Percentiles rank a stretch among this genome's conserved stretches.
phyloP scores from a whole-genome alignment of 805 yeast genomes.

The Clavispora vitiphila region DNA sequence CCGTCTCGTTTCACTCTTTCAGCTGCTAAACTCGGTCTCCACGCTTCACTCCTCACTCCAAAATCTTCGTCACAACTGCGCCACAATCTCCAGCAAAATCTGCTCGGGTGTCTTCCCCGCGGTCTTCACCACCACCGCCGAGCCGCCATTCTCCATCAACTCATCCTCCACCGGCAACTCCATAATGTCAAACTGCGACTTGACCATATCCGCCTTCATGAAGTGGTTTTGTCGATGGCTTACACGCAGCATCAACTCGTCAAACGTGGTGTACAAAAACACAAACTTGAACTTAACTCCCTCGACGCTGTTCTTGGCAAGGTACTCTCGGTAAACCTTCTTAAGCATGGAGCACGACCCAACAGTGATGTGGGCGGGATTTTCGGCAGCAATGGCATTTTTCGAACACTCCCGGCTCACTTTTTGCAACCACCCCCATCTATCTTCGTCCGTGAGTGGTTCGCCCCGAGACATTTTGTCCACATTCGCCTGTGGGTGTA shows the following conservation, averaged over 20 bases:
- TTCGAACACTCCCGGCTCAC: slow-evolving; percentile 42
- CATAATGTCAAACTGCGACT: slow-evolving; percentile 70
- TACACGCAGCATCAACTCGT: slow-evolving; percentile 59
- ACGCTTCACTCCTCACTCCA: no score
- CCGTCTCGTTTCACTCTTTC: no score
- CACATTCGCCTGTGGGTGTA: slow-evolving; percentile 68
- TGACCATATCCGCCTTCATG: slow-evolving; percentile 84
- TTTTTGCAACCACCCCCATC: slow-evolving; percentile 81
- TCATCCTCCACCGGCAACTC: slow-evolving; percentile 56
- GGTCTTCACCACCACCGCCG: slow-evolving; percentile 31
- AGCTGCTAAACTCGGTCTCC: no score
- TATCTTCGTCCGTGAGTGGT: slow-evolving; percentile 83
- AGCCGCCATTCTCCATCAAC: slow-evolving; percentile 33
- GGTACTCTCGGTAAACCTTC: slow-evolving; percentile 59
- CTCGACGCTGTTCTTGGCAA: slow-evolving; percentile 34
- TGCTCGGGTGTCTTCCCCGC: slow-evolving; percentile 23
- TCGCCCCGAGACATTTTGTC: slow-evolving; percentile 78
- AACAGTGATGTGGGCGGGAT: slow-evolving; percentile 35
- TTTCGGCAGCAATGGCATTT: slow-evolving; percentile 22
- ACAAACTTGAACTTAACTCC: slow-evolving; percentile 50
- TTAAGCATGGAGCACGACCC: slow-evolving; percentile 87
- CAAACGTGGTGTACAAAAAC: slow-evolving; percentile 61
- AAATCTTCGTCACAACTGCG: background rate
- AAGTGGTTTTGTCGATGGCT: slow-evolving; percentile 66
- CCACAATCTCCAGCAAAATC: slow-evolving; percentile 12